Evolutionary conservation across 2,329 filamentous ascomycete genomes (phyloP), one percentile per base, ranked within the genome.

Genomic region (Akanthomyces muscarius): DNA sequence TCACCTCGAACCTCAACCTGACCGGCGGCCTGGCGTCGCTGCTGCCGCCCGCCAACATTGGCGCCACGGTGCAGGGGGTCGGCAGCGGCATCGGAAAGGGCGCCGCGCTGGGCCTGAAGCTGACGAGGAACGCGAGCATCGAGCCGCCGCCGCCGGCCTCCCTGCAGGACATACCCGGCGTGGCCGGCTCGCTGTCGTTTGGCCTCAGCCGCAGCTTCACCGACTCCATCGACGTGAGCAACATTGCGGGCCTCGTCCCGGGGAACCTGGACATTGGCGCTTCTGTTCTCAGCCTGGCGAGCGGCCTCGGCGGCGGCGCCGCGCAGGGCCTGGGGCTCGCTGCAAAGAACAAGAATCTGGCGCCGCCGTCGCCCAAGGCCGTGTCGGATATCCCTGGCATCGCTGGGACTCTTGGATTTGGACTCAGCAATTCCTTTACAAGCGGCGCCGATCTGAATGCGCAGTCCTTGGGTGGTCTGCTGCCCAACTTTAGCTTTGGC

Each of bases 1-100:
- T 73, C 28, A 61, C 68, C 0, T 64, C 66, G 38, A 72, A 68
- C 62, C 48, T 73, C 38, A 67, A 73, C 64, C 36, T 63, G 21
- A 45, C 53, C 1, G 61, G n/a, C 11, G 54, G 64, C 25, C 18
- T 65, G 2, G 36, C 18, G 23, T 50, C 64, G 18, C 30, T 64
- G 30, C 64, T 66, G 36, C 48, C 63, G 36, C 23, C 23, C 21
- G 55, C 45, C 11, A 59, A 66, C n/a, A 25, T 66, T 5, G 64
- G 50, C 23, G 36, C 58, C 4, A 23, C 63, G 14, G 64, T 59
- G 1, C 38, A 41, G 18, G 50, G 38, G 10, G 38, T 62, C 6
- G 64, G 64, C 6, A 18, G 14, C 8, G 63, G 63, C 6, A 50
- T 66, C 13, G 63, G 63, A 1, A 54, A 52, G 21, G 62, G 62